Percentiles rank a stretch among this genome's conserved stretches.
These are phyloP conservation scores for Agaricales sp. DNA, from an alignment of 1,284 basidiomycete genomes.

Conservation along the genomic window DNA sequence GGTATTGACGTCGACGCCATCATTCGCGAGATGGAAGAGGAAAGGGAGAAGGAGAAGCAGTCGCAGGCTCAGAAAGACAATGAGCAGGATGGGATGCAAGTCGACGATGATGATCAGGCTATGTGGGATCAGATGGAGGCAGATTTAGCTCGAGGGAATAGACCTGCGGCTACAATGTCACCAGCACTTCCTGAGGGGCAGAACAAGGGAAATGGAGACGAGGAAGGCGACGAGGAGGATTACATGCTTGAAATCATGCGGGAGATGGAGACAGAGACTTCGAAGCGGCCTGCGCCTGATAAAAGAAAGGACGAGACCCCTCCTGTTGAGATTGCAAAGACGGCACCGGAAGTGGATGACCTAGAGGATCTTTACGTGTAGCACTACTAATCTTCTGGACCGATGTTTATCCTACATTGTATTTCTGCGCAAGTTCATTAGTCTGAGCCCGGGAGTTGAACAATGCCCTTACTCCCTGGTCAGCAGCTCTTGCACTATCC, in stretches of 20 bases:
- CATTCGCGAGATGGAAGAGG: conserved; percentile 37
- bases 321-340: neutral
- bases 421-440: neutral
- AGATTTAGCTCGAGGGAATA: conserved; percentile 16
- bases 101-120: conserved; percentile 30
- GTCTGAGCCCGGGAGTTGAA: neutral
- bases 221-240: conserved; percentile 43
- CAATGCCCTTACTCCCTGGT: neutral
- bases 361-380: conserved; percentile 46
- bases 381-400: conserved; percentile 6
- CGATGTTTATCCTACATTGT: neutral
- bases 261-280: conserved; percentile 34
- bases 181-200: conserved; percentile 1
- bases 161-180: conserved; percentile 10
- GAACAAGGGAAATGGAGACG: conserved; percentile 7
- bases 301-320: too few relatives aligned
- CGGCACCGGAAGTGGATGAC: conserved; percentile 21
- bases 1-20: conserved; percentile 47
- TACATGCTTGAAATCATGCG: conserved; percentile 62
- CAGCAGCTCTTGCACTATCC: conserved; percentile 42
- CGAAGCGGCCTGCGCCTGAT: too few relatives aligned
- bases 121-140: conserved; percentile 43
- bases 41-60: conserved; percentile 13
- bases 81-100: conserved; percentile 7
- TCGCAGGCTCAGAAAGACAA: conserved; percentile 11